Conservation (phyloP, 257 asterid genomes). For the Gardenia jasminoides region DNA sequence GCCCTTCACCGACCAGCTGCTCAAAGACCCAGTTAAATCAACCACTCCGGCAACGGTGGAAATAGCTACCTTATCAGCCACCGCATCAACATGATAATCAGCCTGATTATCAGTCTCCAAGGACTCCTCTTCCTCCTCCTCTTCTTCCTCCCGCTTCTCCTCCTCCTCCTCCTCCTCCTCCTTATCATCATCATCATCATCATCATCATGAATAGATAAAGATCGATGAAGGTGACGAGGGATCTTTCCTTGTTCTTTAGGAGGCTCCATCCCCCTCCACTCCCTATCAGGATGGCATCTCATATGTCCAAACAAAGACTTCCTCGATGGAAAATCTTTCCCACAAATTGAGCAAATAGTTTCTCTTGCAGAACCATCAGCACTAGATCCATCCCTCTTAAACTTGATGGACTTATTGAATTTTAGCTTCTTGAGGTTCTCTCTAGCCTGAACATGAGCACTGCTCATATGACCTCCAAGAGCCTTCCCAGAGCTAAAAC, state of each 20-base stretch:
- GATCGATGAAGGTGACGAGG: neutral
- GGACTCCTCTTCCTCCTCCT: neutral
- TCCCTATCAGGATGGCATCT: constrained; percentile 61
- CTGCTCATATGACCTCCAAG: constrained; percentile 81
- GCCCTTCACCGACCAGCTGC: constrained; percentile 33
- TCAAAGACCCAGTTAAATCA: constrained; percentile 11
- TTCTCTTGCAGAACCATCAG: neutral
- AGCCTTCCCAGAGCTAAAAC: constrained; percentile 67
- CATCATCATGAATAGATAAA: neutral
- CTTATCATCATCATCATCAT: neutral
- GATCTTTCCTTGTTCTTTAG: neutral
- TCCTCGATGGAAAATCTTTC: constrained; percentile 33
- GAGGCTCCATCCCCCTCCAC: constrained; percentile 62
- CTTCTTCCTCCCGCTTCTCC: neutral
- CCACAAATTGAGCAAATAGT: constrained; percentile 19
- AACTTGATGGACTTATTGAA: constrained; percentile 10
- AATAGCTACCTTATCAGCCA: neutral
- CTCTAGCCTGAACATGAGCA: constrained; percentile 70
- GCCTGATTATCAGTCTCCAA: neutral
- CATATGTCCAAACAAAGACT: constrained; percentile 68
- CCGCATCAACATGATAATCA: neutral
- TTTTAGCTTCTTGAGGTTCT: constrained; percentile 26
- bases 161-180: neutral
- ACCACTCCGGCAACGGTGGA: neutral
- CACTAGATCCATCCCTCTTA: neutral